Evolutionary conservation across 2,329 filamentous ascomycete genomes (phyloP), one percentile per base, ranked within the genome.

Genomic region (Claviceps sp.): DNA sequence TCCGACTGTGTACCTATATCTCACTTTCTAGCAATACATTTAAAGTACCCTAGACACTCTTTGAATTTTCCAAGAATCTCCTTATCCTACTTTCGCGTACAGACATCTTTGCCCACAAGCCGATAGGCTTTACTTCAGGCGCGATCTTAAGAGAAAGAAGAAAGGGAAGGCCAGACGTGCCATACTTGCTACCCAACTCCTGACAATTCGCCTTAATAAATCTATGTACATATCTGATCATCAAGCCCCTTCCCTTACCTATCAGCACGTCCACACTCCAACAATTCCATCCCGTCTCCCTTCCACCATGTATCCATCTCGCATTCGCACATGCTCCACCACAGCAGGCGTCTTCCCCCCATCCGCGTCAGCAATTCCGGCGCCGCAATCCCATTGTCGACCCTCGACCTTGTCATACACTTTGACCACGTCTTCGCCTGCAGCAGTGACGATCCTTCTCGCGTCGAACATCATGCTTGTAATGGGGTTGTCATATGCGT

Each of bases 391-490:
- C 93, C 93, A 98, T 68, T 97, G 93, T 55, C 88, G 76, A 42
- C 89, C 89, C 65, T 98, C 93, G 3, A 89, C 84, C 76, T 97
- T 97, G 72, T 98, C 93, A 71, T 97, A 98, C 54, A 98, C 86
- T 71, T 98, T 98, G 60, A 93, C 90, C 24, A 97, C 89, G 62
- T 89, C 84, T 67, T 97, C 93, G 43, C 90, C 87, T 0, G 89
- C 89, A 2, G 93, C 91, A 50, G 86, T 81, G 37, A 93, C 89
- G 59, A 98, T 98, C 49, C 90, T 82, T 50, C 90, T 83, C 14
- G 81, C 72, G 68, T 98, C 93, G 65, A 98, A 98, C 84, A 94
- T 95, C 89, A 97, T 95, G 73, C 85, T 88, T 36, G 89, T 95
- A 53, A 98, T 80, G 0, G 90, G 82, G 62, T 87, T 78, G 63